Base-by-base conservation (phyloP, 345 rosid genomes). In the Hypericum perforatum region DNA sequence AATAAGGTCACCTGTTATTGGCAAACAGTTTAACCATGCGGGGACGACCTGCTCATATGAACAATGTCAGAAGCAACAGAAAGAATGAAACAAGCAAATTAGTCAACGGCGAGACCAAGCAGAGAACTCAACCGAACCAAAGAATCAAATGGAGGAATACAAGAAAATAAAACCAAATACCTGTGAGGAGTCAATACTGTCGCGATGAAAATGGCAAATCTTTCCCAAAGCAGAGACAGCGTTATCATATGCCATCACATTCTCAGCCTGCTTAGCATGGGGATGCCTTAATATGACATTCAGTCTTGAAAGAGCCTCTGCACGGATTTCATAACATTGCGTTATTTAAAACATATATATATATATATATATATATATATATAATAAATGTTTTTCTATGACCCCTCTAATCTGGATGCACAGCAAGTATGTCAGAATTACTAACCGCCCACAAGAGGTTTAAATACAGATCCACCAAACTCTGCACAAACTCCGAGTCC, bases 401-500 rank as follows among this genome's bases (percentile, higher is more conserved):
- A 22, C 1, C 32, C 32, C 32, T 22, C 4, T 1, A 22, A 22
- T 22, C 32, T 22, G 32, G 32, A 22, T 22, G 32, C 2, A 22
- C 32, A 22, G 32, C 32, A 22, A 22, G 32, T 22, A 57, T 46
- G 52, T 52, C 6, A 46, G 50, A 16, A 62, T 57, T 59, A 41
- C 36, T 46, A 71, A 92, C 99, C 99, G 78, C 97, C 95, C 63
- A 86, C 94, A 69, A 94, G 94, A 44, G 91, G 91, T 69, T 86
- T 89, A 74, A 94, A 84, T 16, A 76, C 78, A 22, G 86, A 63
- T 41, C 94, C 89, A 9, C 99, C 99, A 70, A 85, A 84, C 76
- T 94, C 99, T n/a, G 97, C 94, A 82, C 99, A 94, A 54, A 94
- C 97, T 69, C 99, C 99, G 52, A 94, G 90, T 58, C 99, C 99